Conservation (phyloP, 441 rosid species). For the Adansonia gregorii region DNA sequence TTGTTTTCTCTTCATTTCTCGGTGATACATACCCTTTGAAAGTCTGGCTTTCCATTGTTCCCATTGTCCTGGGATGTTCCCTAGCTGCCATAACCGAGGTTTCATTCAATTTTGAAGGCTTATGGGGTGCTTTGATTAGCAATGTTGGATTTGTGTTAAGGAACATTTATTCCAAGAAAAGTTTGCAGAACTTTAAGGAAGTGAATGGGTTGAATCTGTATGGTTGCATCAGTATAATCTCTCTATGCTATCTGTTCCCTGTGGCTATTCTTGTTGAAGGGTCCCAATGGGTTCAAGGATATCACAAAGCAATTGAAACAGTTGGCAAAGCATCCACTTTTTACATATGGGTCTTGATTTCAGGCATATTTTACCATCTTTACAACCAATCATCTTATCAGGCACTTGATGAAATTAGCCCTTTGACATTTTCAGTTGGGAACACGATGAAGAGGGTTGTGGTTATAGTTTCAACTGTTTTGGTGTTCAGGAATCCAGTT, state of each 20-base stretch:
- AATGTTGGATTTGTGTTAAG: constrained; percentile 87
- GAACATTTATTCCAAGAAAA: constrained; percentile 81
- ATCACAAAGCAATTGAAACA: constrained; percentile 68
- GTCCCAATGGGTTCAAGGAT: constrained; percentile 82
- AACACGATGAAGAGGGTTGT: constrained; percentile 95
- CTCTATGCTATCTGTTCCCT: constrained; percentile 75
- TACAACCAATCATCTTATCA: constrained; percentile 92
- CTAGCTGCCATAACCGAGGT: constrained; percentile 93
- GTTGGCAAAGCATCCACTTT: constrained; percentile 71
- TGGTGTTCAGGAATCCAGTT: constrained; percentile 94
- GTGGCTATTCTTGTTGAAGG: constrained; percentile 91
- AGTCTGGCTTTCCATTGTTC: constrained; percentile 91
- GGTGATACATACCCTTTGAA: constrained; percentile 85
- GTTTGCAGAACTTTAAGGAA: constrained; percentile 80
- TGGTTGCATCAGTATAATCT: constrained; percentile 78
- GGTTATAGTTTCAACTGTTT: constrained; percentile 83
- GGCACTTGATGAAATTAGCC: constrained; percentile 95
- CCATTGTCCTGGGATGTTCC: constrained; percentile 90
- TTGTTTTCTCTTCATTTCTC: constrained; percentile 79
- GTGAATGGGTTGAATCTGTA: constrained; percentile 89
- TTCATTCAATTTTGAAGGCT: constrained; percentile 78
- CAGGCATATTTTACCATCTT: constrained; percentile 87
- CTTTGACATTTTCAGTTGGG: constrained; percentile 89
- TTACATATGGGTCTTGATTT: constrained; percentile 80
- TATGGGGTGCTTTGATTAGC: constrained; percentile 93